Base-by-base conservation (phyloP, 2,329 filamentous ascomycete species). In the Talaromyces amestolkiae region DNA sequence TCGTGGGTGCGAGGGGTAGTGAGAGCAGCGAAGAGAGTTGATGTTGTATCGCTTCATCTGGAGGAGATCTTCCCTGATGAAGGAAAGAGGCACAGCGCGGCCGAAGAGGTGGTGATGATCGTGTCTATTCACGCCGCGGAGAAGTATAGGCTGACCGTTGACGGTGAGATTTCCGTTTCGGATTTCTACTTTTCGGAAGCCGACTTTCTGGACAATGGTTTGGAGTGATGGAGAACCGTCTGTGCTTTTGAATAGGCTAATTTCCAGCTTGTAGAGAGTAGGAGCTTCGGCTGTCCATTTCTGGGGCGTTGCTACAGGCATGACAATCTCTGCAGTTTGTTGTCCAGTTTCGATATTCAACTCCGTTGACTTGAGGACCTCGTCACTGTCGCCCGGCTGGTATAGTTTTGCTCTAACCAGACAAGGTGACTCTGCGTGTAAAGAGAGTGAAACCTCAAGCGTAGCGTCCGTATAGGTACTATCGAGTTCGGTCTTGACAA, bases 41-140 rank as follows among this genome's bases (percentile, higher is more conserved):
- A 91, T 83, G 70, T 91, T 91, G 78, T 90, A 84, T 7, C 77
- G 79, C 75, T 91, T 91, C 88, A 91, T 91, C 3, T 87, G 78
- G 2, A 88, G 70, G 1, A 91, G 78, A 68, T 91, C 89, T 15
- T 80, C 75, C 68, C 83, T 83, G 71, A 90, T 84, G 27, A 85
- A 89, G 1, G 88, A 85, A 7, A 85, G 75, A 0, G 88, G 87
- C 0, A 91, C 87, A 0, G 87, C 83, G 0, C 89, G 85, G 3
- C 89, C 89, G 33, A 83, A 83, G 11, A 78, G 76, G 0, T 87
- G 87, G 70, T 91, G 88, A 70, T 92, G 89, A 65, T 92, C 89
- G 70, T 91, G 89, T 17, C 89, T 80, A 73, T 91, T 91, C 17
- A 87, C 85, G 17, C 89, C 89, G 33, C 85, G 83, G 68, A 91